A percentile compares a stretch with the other conserved stretches of the same genome.
phyloP scores from a whole-genome alignment of 257 asterid species.

The Fraxinus americana region DNA sequence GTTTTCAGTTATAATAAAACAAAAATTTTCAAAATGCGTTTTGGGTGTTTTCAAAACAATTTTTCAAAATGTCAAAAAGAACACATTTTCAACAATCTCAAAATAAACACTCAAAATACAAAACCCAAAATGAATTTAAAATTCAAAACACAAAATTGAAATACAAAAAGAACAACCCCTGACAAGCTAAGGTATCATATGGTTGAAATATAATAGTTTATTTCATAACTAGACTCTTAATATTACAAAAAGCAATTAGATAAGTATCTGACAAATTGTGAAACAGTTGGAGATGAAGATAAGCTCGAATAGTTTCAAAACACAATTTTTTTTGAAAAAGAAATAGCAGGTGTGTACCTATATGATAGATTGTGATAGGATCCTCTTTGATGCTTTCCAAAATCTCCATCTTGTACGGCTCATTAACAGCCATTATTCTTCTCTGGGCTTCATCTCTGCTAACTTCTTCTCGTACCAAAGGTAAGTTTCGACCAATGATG shows the following conservation, averaged over 20 bases:
- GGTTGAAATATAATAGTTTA: not conserved
- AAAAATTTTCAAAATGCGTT: too few relatives aligned
- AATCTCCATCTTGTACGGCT: constrained; percentile 92
- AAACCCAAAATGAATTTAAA: too few relatives aligned
- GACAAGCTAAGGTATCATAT: not conserved
- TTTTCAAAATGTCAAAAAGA: too few relatives aligned
- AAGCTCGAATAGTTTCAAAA: not conserved
- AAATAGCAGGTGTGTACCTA: constrained; percentile 50
- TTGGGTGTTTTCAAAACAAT: too few relatives aligned
- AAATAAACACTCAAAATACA: too few relatives aligned
- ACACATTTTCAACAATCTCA: too few relatives aligned
- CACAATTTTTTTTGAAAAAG: not conserved
- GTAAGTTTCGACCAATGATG: constrained; percentile 73
- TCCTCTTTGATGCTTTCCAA: constrained; percentile 84
- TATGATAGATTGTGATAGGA: constrained; percentile 88
- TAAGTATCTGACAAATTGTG: not conserved
- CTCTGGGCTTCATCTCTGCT: constrained; percentile 79
- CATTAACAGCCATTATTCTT: constrained; percentile 75
- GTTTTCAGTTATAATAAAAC: too few relatives aligned
- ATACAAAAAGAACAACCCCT: too few relatives aligned
- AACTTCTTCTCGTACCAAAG: constrained; percentile 89
- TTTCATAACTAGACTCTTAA: not conserved
- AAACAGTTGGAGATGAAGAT: not conserved
- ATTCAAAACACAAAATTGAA: too few relatives aligned
- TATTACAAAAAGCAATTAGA: not conserved